These are phyloP conservation scores for Porphyra umbilicalis DNA, from an alignment of 31 red algal genomes.

Conservation along the genomic window DNA sequence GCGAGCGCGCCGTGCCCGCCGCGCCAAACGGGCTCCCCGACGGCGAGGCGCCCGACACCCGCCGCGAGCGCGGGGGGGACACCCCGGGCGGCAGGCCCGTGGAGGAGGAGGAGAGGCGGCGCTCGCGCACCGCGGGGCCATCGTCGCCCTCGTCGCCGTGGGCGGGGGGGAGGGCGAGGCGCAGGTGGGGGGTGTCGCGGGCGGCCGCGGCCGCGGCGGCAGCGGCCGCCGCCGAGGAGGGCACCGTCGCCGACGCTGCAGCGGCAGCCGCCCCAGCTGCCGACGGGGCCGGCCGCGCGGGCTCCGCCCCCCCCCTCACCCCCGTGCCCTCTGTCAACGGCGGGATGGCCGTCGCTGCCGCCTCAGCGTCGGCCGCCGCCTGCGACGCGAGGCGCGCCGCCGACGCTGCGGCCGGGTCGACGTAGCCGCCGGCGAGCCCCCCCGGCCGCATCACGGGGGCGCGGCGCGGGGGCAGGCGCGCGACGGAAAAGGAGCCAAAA, in stretches of 20 bases:
- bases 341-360: background rate
- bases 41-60: background rate
- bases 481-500: background rate
- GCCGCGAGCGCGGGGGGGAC: background rate
- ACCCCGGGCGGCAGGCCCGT: background rate
- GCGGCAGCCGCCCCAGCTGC: background rate
- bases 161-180: no score
- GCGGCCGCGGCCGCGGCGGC: no score
- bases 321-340: no score
- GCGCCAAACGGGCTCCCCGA: background rate
- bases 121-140: background rate
- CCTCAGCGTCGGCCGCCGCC: background rate
- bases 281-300: no score
- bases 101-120: background rate
- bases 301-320: no score
- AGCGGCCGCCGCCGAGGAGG: background rate
- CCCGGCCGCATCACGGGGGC: background rate
- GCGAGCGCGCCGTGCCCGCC: background rate
- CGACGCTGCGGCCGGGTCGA: background rate
- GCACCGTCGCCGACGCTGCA: background rate
- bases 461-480: background rate
- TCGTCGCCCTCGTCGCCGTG: background rate
- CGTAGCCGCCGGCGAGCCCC: background rate
- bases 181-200: no score
- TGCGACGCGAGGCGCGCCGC: background rate